Percentiles rank a stretch among this genome's conserved stretches.
Conservation (phyloP, 2,329 filamentous ascomycete species). For the Beauveria pseudobassiana region DNA sequence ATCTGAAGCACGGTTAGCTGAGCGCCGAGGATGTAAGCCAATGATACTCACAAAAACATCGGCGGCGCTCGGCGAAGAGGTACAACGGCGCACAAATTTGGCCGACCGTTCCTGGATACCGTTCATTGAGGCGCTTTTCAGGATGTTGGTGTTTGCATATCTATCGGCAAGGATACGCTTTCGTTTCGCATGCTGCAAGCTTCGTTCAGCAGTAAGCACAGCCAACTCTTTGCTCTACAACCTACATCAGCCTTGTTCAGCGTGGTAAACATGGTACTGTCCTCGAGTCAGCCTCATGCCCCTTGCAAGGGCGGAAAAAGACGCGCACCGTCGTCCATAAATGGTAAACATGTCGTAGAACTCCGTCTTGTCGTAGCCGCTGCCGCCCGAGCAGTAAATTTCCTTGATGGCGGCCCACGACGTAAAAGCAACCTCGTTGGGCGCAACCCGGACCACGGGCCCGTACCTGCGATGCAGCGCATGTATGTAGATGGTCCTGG, state of each 20-base stretch:
- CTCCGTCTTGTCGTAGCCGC: constrained; percentile 57
- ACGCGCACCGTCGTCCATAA: constrained; percentile 44
- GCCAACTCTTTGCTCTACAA: neutral
- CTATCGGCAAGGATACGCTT: constrained; percentile 58
- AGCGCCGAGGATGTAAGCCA: neutral
- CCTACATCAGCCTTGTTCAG: constrained; percentile 46
- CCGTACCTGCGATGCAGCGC: constrained; percentile 47
- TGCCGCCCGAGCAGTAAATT: constrained; percentile 55
- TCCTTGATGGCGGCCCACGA: constrained; percentile 50
- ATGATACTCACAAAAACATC: constrained; percentile 51
- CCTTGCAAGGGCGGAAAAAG: no score
- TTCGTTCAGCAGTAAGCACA: neutral
- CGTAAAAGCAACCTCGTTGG: constrained; percentile 52
- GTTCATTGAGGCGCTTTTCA: constrained; percentile 45
- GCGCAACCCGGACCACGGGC: constrained; percentile 48
- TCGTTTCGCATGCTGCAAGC: constrained; percentile 49
- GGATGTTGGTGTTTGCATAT: constrained; percentile 62
- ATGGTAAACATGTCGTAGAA: constrained; percentile 56
- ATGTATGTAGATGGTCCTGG: constrained; percentile 49
- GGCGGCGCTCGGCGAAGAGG: constrained; percentile 34
- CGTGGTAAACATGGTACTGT: constrained; percentile 53
- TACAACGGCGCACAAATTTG: constrained; percentile 48
- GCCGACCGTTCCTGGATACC: constrained; percentile 51
- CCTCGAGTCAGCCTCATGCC: constrained; percentile 8
- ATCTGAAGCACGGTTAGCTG: constrained; percentile 19